These are phyloP conservation scores for Pseudoscleropodium purum DNA, from an alignment of 225 moss, liverwort and hornwort species.

Conservation along the genomic window DNA sequence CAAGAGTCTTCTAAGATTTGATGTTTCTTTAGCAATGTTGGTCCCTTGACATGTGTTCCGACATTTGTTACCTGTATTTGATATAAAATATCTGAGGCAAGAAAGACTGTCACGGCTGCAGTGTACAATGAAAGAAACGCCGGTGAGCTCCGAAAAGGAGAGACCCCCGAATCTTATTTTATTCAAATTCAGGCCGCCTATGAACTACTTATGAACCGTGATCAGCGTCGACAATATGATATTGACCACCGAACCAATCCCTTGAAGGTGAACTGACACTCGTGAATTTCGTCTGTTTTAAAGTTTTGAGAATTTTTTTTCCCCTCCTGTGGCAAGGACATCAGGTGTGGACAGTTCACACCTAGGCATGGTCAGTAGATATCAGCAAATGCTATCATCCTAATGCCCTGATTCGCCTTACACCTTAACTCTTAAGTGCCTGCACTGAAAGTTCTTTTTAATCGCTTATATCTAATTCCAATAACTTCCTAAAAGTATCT, in stretches of 20 bases:
- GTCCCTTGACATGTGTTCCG: not conserved
- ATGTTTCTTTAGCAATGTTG: not conserved
- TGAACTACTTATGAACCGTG: slow-evolving; percentile 91
- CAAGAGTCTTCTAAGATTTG: not conserved
- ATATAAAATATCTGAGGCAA: not conserved
- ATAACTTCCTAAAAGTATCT: not conserved
- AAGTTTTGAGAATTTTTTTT: not conserved
- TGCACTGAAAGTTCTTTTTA: not conserved
- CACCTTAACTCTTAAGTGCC: not conserved
- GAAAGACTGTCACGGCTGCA: slow-evolving; percentile 27
- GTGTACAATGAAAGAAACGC: slow-evolving; percentile 70
- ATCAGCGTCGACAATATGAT: slow-evolving; percentile 88
- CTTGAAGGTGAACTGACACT: slow-evolving; percentile 51
- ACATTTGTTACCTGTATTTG: not conserved
- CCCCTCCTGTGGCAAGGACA: not conserved
- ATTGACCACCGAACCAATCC: slow-evolving; percentile 86
- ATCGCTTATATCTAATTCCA: not conserved
- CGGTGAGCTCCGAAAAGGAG: slow-evolving; percentile 72
- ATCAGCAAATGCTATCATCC: not conserved
- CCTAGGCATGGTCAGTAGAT: not conserved
- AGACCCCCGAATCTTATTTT: slow-evolving; percentile 80
- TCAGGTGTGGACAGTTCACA: not conserved
- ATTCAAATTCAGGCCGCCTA: slow-evolving; percentile 98
- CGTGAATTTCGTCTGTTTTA: not conserved
- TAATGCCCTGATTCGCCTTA: not conserved